Evolutionary conservation across 2,329 filamentous ascomycete genomes (phyloP).

Genomic region (Fusarium albosuccineum): DNA sequence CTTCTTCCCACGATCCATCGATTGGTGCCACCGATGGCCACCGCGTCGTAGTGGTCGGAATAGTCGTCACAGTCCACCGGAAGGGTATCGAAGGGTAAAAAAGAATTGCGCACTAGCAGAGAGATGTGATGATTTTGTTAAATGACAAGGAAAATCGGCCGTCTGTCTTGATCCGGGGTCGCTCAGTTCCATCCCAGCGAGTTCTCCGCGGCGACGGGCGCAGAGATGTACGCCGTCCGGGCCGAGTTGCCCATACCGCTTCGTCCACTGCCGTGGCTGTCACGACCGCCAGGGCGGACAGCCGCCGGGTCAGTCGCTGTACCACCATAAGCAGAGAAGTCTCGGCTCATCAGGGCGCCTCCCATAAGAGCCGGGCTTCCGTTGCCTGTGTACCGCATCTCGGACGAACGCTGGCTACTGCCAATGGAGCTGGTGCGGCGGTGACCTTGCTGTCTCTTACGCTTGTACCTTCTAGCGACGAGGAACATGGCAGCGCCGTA

Average conservation of each 20-base stretch:
- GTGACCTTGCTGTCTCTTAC: constrained; percentile 82
- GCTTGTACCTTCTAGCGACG: constrained; percentile 89
- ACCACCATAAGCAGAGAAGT: constrained; percentile 68
- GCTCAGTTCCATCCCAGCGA: constrained; percentile 91
- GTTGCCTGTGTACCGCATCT: constrained; percentile 64
- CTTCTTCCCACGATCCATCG: constrained; percentile 1
- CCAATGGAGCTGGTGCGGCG: constrained; percentile 81
- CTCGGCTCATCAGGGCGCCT: constrained; percentile 71
- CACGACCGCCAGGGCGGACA: constrained; percentile 56
- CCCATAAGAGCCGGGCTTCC: constrained; percentile 77
- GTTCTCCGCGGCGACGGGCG: constrained; percentile 93
- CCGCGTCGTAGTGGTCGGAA: constrained; percentile 39
- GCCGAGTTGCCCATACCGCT: constrained; percentile 66
- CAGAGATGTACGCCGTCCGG: constrained; percentile 79
- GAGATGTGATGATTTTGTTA: constrained; percentile 37
- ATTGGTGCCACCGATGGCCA: constrained; percentile 21
- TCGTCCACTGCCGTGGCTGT: constrained; percentile 76
- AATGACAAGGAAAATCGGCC: constrained; percentile 28
- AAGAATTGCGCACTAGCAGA: constrained; percentile 39
- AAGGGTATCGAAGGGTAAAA: constrained; percentile 53
- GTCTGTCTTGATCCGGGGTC: constrained; percentile 19
- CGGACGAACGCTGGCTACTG: constrained; percentile 59
- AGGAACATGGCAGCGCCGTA: constrained; percentile 97
- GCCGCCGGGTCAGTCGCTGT: constrained; percentile 44
- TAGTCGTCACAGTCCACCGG: constrained; percentile 46